Conservation (phyloP, 2,329 filamentous ascomycete species). For the Colletotrichum ledebouriae region DNA sequence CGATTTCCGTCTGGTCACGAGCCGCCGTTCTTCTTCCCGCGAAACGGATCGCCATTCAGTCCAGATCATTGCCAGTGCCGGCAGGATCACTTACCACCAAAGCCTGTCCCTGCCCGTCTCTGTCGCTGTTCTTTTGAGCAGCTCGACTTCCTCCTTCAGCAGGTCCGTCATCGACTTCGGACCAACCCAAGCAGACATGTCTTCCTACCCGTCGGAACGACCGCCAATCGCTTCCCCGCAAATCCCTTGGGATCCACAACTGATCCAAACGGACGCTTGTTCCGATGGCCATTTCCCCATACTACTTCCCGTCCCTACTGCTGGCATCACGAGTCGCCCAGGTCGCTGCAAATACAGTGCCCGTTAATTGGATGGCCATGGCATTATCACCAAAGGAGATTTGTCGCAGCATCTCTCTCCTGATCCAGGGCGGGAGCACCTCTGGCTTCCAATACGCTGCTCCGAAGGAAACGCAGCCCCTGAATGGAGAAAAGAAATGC, state of each 20-base stretch:
- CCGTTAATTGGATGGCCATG: slow-evolving; percentile 34
- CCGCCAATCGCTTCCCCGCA: slow-evolving; percentile 38
- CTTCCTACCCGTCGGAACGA: slow-evolving; percentile 36
- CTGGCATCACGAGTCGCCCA: slow-evolving; percentile 36
- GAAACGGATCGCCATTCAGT: slow-evolving; percentile 39
- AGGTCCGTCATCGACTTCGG: slow-evolving; percentile 28
- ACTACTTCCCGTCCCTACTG: slow-evolving; percentile 10
- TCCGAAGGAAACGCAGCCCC: slow-evolving; percentile 9
- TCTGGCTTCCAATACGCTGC: background rate
- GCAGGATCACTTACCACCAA: background rate
- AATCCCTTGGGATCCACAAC: slow-evolving; percentile 2
- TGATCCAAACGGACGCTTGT: slow-evolving; percentile 30
- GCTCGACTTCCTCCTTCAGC: slow-evolving; percentile 25
- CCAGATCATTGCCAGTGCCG: slow-evolving; percentile 2
- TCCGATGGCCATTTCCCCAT: slow-evolving; percentile 28
- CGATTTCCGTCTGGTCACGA: slow-evolving; percentile 38
- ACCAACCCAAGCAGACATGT: slow-evolving; percentile 33
- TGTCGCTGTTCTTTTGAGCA: slow-evolving; percentile 23
- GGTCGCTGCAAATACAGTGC: slow-evolving; percentile 35
- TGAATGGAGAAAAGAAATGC: background rate
- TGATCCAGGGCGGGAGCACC: background rate
- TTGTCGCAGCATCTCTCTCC: slow-evolving; percentile 19
- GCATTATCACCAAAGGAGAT: slow-evolving; percentile 15
- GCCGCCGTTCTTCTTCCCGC: slow-evolving; percentile 32
- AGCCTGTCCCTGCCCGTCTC: slow-evolving; percentile 21